A percentile compares a stretch with the other conserved stretches of the same genome.
These are phyloP conservation scores for Stramenopiles sp. DNA, from an alignment of 352 stramenopile species.

Conservation along the genomic window DNA sequence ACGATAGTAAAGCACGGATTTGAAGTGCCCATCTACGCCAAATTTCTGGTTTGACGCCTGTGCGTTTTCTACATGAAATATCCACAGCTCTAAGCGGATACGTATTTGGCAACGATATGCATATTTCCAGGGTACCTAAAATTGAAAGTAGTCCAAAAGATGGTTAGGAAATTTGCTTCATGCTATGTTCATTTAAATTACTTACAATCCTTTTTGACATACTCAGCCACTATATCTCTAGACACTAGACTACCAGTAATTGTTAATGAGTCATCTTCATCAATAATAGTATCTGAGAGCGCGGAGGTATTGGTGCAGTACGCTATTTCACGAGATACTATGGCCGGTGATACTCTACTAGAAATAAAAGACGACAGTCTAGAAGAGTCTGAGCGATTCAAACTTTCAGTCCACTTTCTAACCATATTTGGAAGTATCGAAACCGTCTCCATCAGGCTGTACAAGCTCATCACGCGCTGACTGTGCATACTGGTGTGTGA, in stretches of 20 bases:
- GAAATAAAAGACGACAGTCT: neutral
- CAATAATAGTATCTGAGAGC: neutral
- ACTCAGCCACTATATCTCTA: constrained; percentile 62
- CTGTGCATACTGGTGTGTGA: neutral
- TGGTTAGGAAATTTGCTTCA: too few species aligned
- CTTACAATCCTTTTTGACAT: constrained; percentile 72
- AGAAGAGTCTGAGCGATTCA: neutral
- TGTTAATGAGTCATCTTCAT: constrained; percentile 25
- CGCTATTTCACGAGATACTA: neutral
- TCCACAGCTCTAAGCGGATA: constrained; percentile 70
- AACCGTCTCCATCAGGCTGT: neutral
- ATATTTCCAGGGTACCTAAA: constrained; percentile 71
- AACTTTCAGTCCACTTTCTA: neutral
- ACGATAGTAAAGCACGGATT: constrained; percentile 58
- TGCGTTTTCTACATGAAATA: constrained; percentile 64
- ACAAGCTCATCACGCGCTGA: neutral
- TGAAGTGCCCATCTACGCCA: constrained; percentile 75
- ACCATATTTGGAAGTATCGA: neutral
- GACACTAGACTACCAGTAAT: constrained; percentile 60
- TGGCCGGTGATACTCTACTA: neutral
- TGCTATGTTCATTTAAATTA: too few species aligned
- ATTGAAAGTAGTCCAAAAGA: too few species aligned
- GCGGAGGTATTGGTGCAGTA: neutral
- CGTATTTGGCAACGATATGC: constrained; percentile 53
- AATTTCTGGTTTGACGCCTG: constrained; percentile 62